Evolutionary conservation across 768 basidiomycete species (phyloP).

Genomic region (Lanmaoa rubissima): DNA sequence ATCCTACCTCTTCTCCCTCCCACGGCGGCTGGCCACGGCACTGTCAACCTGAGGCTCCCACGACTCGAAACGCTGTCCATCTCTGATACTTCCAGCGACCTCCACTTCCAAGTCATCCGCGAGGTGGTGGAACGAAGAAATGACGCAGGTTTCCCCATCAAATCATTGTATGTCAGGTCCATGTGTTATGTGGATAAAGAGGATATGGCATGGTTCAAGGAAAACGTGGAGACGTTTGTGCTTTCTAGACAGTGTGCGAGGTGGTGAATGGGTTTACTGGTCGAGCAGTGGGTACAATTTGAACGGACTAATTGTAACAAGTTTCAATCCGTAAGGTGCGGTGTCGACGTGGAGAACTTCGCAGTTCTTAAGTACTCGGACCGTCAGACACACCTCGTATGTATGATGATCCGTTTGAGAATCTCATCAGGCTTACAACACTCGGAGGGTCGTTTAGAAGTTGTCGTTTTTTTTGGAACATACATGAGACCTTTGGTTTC

Average conservation of each 20-base stretch:
- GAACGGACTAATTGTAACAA: no score
- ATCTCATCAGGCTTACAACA: no score
- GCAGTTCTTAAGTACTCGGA: no score
- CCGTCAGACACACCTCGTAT: no score
- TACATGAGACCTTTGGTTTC: no score
- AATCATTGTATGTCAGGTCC: neutral
- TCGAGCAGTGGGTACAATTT: no score
- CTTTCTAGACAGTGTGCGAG: neutral
- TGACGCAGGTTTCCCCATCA: constrained; percentile 37
- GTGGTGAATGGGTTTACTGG: neutral
- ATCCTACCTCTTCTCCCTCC: constrained; percentile 1
- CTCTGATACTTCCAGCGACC: constrained; percentile 39
- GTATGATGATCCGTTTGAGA: no score
- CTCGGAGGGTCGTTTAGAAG: no score
- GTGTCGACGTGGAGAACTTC: no score
- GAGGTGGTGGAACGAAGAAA: constrained; percentile 42
- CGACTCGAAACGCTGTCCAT: constrained; percentile 46
- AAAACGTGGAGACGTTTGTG: neutral
- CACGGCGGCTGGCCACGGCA: neutral
- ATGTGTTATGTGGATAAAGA: neutral
- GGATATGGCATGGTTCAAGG: neutral
- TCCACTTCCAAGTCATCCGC: constrained; percentile 31
- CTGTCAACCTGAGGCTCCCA: constrained; percentile 38
- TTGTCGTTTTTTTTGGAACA: no score
- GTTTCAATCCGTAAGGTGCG: no score